These are phyloP conservation scores for Usnea hakonensis DNA, from an alignment of 495 filamentous ascomycete species.

Conservation along the genomic window DNA sequence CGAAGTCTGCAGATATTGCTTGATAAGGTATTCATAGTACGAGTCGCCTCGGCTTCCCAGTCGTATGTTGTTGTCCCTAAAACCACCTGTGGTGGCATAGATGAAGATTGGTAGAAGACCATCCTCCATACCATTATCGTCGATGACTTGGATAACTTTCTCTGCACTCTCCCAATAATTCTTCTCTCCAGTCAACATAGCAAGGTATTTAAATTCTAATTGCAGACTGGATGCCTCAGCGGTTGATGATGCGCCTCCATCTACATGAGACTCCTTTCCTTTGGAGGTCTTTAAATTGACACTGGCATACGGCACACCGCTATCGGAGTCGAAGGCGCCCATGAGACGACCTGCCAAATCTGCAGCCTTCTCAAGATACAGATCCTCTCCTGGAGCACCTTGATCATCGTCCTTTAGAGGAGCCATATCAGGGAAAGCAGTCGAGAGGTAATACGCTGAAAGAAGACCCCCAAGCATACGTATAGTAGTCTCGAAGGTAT, in stretches of 20 bases:
- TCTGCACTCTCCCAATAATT: slow-evolving; percentile 87
- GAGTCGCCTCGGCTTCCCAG: slow-evolving; percentile 91
- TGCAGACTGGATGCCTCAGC: slow-evolving; percentile 89
- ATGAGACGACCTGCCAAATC: slow-evolving; percentile 83
- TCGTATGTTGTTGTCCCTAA: slow-evolving; percentile 76
- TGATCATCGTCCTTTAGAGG: slow-evolving; percentile 57
- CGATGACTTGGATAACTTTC: slow-evolving; percentile 82
- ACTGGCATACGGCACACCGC: slow-evolving; percentile 83
- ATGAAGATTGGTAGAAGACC: slow-evolving; percentile 90
- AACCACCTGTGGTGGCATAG: slow-evolving; percentile 66
- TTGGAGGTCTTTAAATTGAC: slow-evolving; percentile 71
- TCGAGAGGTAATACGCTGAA: slow-evolving; percentile 89
- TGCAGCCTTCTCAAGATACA: slow-evolving; percentile 93
- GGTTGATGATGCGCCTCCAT: slow-evolving; percentile 86
- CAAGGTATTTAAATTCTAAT: slow-evolving; percentile 95
- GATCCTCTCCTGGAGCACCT: slow-evolving; percentile 66
- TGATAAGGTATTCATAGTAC: slow-evolving; percentile 61
- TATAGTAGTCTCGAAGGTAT: slow-evolving; percentile 96
- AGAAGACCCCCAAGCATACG: slow-evolving; percentile 93
- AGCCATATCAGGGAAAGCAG: slow-evolving; percentile 58
- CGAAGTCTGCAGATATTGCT: slow-evolving; percentile 56
- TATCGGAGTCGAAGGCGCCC: slow-evolving; percentile 76
- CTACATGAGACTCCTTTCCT: slow-evolving; percentile 70
- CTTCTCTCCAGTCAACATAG: slow-evolving; percentile 86
- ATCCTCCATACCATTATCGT: slow-evolving; percentile 66